Evolutionary conservation across 2,329 filamentous ascomycete genomes (phyloP), one percentile per base, ranked within the genome.

Genomic region (Fusarium staphyleae): DNA sequence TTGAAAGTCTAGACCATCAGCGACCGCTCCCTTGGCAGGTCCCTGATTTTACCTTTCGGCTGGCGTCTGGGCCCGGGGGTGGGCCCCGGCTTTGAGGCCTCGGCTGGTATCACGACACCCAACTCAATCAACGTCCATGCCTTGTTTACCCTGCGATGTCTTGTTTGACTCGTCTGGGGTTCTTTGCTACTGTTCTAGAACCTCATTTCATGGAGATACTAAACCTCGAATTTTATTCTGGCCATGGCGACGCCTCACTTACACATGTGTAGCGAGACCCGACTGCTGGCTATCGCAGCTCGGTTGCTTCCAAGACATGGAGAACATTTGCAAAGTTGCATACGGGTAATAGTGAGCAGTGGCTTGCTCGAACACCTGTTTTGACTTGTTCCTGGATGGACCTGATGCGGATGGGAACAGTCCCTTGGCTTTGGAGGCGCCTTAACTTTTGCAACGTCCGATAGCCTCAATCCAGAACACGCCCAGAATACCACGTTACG

Each of bases 11-110:
- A 64, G 63, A 55, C 49, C 36, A 10, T 24, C 34, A 52, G 47
- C 45, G 52, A 48, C 59, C 44, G 32, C 50, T 24, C 46, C 43
- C 55, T 60, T 65, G 52, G 45, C 57, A 58, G 48, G 57, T 45
- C 48, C 47, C 42, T 24, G 46, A 30, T 43, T 51, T 33, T 47
- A 44, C 26, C 28, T 14, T 44, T 37, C 52, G 24, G 41, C 36
- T 41, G 50, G 52, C 36, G 29, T 40, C 34, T 45, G 44, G 48
- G 34, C 22, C 52, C 46, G 46, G 54, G 56, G 51, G 57, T 48
- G 46, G 51, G 40, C 14, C 37, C 44, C 26, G 33, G 16, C 33
- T 33, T 16, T n/a, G 30, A 35, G 55, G 42, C 44, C 28, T 48
- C 26, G 44, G 15, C 44, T 15, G 33, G 36, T 26, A 19, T 48